Evolutionary conservation across 257 asterid species (phyloP), one percentile per base, ranked within the genome.

Genomic region (Nicotiana undulata): DNA sequence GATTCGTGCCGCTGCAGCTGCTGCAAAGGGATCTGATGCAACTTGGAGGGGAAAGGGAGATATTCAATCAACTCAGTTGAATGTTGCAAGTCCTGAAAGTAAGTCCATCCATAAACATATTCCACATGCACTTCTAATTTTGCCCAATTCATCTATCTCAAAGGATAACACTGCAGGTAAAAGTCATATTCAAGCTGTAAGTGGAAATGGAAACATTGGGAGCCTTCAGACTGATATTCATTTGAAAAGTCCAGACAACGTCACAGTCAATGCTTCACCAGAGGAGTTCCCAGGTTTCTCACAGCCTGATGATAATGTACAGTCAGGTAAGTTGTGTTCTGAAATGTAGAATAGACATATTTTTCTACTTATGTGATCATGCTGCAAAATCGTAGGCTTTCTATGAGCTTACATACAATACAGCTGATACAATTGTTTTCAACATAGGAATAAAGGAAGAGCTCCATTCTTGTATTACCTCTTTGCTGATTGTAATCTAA

Each of bases 251-350:
- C 81, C 88, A 76, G 88, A 81, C 81, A 76, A 84, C 29, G 77
- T 83, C 32, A 79, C 74, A 31, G 88, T 70, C 40, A 88, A 77
- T 81, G 77, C 83, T 82, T 79, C 83, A 83, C 84, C 89, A 79
- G 88, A 77, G 82, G 96, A 91, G 80, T 86, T 90, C 81, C 94
- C 96, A 37, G 94, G 94, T 82, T 90, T 89, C 86, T 89, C 96
- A 52, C 86, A 87, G 88, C 87, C 92, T 51, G 88, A 89, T 32
- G 91, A 88, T 79, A 82, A 56, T 86, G 91, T 85, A 76, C 92
- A 83, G 82, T 90, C 98, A 84, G 99, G 97, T 93, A 82, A 76
- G 64, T 81, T 79, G 44, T 76, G 53, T 81, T 77, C 56, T 31
- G 65, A 3, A 46, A 68, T 63, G 65, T 66, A 53, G 72, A 78